Evolutionary conservation across 176 grass and related monocot species (phyloP).

Genomic region (Aegilops tauschii): DNA sequence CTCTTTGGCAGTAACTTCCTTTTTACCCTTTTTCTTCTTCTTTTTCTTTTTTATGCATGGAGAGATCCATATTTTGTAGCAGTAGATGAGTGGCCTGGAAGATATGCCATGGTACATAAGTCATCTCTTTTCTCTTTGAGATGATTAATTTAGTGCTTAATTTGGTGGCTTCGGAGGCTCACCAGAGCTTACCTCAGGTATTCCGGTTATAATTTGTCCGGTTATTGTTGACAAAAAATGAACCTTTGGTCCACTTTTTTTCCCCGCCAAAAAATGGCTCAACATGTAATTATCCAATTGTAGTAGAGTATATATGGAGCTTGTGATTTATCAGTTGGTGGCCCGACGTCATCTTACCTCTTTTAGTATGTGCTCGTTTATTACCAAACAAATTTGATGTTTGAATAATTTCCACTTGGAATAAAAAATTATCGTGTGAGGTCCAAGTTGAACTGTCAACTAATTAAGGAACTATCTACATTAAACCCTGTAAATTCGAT

Average conservation of each 20-base stretch:
- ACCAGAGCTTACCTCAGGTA: not conserved
- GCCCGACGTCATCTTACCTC: not conserved
- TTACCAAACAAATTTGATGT: not conserved
- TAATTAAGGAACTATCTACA: too few relatives aligned
- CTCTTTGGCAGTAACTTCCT: not conserved
- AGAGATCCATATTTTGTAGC: slow-evolving; percentile 41
- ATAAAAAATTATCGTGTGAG: too few relatives aligned
- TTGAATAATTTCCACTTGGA: too few relatives aligned
- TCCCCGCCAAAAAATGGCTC: too few relatives aligned
- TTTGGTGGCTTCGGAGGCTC: slow-evolving; percentile 5
- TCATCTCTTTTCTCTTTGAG: slow-evolving; percentile 34
- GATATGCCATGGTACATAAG: slow-evolving; percentile 5
- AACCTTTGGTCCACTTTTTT: too few relatives aligned
- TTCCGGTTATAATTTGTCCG: not conserved
- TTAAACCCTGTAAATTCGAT: too few relatives aligned
- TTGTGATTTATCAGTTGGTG: slow-evolving; percentile 27
- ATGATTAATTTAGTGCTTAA: not conserved
- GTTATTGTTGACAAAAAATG: not conserved
- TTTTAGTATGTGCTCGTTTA: slow-evolving; percentile 10
- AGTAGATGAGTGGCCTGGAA: slow-evolving; percentile 18
- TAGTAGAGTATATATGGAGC: not conserved
- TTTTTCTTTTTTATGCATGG: not conserved
- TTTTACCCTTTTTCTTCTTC: not conserved
- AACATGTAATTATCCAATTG: slow-evolving; percentile 22
- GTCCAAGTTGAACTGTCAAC: too few relatives aligned